Evolutionary conservation across 2,329 filamentous ascomycete species (phyloP).

Genomic region (Aspergillus sp.): DNA sequence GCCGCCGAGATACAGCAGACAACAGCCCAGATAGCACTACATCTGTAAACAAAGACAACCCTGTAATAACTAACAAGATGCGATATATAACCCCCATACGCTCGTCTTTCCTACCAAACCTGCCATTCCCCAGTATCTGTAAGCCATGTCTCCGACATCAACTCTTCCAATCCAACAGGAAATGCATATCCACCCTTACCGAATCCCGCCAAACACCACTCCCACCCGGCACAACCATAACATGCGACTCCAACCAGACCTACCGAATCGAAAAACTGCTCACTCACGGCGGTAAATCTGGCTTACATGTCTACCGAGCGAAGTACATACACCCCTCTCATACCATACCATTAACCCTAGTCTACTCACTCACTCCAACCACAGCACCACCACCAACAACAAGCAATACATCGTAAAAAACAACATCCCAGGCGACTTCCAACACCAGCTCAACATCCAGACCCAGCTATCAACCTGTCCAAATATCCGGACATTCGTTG

Average conservation of each 20-base stretch:
- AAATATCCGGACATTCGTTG: slow-evolving; percentile 30
- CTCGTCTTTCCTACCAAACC: not conserved
- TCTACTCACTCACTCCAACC: not conserved
- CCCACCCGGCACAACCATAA: not conserved
- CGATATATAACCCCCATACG: too few relatives aligned
- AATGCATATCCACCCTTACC: not conserved
- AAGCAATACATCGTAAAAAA: slow-evolving; percentile 16
- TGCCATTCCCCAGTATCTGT: too few relatives aligned
- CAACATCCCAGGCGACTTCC: slow-evolving; percentile 33
- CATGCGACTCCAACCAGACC: not conserved
- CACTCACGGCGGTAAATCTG: not conserved
- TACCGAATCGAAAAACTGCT: slow-evolving; percentile 11
- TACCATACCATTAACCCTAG: too few relatives aligned
- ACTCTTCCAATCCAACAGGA: not conserved
- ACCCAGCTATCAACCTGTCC: slow-evolving; percentile 22
- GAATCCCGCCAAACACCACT: not conserved
- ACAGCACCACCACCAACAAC: slow-evolving; percentile 11
- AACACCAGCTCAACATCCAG: slow-evolving; percentile 34
- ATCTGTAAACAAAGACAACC: too few relatives aligned
- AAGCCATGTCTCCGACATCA: not conserved
- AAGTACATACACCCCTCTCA: not conserved
- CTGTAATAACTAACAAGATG: too few relatives aligned
- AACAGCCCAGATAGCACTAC: not conserved
- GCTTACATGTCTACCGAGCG: slow-evolving; percentile 12
- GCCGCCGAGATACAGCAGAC: not conserved